A percentile compares a stretch with the other conserved stretches of the same genome.
Conservation (phyloP, 78 protist species). For the Speleostelium caveatum region DNA sequence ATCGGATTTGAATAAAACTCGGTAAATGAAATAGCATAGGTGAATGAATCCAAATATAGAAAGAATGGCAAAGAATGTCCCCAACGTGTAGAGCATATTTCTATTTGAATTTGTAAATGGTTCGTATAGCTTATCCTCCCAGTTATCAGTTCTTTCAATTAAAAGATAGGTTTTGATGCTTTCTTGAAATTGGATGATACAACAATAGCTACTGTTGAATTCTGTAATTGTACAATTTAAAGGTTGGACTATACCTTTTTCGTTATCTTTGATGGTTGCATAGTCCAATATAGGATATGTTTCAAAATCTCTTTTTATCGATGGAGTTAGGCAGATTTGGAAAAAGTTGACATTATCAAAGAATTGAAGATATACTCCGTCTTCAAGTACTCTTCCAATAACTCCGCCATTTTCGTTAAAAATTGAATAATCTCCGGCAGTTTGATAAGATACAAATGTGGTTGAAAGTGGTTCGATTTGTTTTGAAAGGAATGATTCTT, state of each 20-base stretch:
- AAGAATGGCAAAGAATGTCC: constrained; percentile 5
- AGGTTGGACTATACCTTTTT: constrained; percentile 28
- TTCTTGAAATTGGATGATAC: neutral
- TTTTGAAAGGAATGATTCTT: constrained; percentile 17
- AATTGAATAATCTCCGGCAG: constrained; percentile 37
- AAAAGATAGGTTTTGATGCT: constrained; percentile 2
- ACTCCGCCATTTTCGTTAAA: constrained; percentile 11
- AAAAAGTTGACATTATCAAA: neutral
- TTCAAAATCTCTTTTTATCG: neutral
- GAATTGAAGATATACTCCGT: constrained; percentile 28
- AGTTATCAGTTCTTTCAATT: constrained; percentile 26
- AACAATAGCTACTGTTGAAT: neutral
- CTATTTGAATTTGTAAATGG: neutral
- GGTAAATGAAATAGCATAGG: constrained; percentile 4
- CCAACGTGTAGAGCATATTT: constrained; percentile 20
- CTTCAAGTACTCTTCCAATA: constrained; percentile 19
- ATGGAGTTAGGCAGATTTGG: neutral
- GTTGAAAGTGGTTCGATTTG: constrained; percentile 10
- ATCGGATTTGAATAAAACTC: neutral
- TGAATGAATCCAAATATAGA: constrained; percentile 3
- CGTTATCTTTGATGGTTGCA: neutral
- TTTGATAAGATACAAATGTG: constrained; percentile 11
- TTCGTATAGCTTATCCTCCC: neutral
- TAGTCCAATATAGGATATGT: constrained; percentile 17
- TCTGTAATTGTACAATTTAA: constrained; percentile 2